These are phyloP conservation scores for Ceratocystis eucalypticola DNA, from an alignment of 2,329 filamentous ascomycete species.

Conservation along the genomic window DNA sequence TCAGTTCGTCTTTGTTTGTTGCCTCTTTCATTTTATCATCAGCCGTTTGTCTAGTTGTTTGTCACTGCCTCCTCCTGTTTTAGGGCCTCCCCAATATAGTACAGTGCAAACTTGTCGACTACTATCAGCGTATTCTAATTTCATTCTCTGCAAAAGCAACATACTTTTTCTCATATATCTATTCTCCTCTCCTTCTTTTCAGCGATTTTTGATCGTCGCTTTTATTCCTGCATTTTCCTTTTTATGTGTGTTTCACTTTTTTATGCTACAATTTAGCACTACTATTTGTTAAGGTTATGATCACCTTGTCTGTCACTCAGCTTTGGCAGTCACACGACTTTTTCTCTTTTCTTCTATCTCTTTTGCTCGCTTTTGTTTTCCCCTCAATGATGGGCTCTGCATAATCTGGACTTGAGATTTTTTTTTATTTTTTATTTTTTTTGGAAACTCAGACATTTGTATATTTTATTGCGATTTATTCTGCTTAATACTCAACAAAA, in stretches of 20 bases:
- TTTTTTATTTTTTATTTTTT: neutral
- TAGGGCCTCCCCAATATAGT: neutral
- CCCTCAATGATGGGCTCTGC: neutral
- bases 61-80: neutral
- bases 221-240: neutral
- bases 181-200: neutral
- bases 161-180: neutral
- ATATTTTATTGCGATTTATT: neutral
- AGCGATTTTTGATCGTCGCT: neutral
- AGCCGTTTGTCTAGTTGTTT: neutral
- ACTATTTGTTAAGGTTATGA: neutral
- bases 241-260: neutral
- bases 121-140: neutral
- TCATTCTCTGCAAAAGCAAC: neutral
- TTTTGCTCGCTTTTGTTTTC: neutral
- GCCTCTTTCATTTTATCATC: neutral
- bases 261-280: neutral
- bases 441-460: neutral
- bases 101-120: neutral
- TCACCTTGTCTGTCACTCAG: conserved; percentile 1
- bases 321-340: neutral
- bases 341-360: neutral
- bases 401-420: neutral
- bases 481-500: neutral
- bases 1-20: neutral